phyloP scores from a whole-genome alignment of 192 early-diverging fungal genomes.

The Phycomyces blakesleeanus region DNA sequence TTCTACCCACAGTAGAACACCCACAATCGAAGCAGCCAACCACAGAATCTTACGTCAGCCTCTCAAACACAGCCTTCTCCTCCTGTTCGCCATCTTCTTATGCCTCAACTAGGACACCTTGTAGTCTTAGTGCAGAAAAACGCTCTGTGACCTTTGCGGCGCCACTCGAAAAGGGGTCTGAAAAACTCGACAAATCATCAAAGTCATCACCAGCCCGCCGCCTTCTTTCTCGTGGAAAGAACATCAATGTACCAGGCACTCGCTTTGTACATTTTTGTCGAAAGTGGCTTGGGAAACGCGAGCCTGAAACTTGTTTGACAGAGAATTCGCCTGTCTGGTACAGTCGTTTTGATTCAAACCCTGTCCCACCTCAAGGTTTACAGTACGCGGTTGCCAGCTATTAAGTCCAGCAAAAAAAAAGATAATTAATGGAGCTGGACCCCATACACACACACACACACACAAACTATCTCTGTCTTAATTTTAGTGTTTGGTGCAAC shows the following conservation, averaged over 20 bases:
- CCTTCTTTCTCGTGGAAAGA: neutral
- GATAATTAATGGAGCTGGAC: neutral
- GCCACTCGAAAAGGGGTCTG: neutral
- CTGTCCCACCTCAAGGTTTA: neutral
- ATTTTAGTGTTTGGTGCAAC: no score
- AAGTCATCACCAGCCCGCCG: neutral
- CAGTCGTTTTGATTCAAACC: constrained; percentile 13
- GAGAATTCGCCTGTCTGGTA: constrained; percentile 22
- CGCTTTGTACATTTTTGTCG: neutral
- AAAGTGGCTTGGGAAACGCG: neutral
- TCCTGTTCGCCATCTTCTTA: neutral
- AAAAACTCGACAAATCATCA: neutral
- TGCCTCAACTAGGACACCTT: neutral
- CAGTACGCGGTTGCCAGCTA: neutral
- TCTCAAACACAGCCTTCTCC: neutral
- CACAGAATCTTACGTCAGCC: neutral
- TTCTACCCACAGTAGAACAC: constrained; percentile 17
- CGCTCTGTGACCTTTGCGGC: neutral
- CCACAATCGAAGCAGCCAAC: neutral
- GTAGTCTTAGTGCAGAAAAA: neutral
- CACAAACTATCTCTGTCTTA: no score
- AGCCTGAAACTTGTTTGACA: neutral
- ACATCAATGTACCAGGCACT: neutral
- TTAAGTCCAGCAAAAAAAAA: neutral
- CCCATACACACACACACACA: no score